Conservation (phyloP, 768 basidiomycete genomes). For the Rhizopogon roseolus region DNA sequence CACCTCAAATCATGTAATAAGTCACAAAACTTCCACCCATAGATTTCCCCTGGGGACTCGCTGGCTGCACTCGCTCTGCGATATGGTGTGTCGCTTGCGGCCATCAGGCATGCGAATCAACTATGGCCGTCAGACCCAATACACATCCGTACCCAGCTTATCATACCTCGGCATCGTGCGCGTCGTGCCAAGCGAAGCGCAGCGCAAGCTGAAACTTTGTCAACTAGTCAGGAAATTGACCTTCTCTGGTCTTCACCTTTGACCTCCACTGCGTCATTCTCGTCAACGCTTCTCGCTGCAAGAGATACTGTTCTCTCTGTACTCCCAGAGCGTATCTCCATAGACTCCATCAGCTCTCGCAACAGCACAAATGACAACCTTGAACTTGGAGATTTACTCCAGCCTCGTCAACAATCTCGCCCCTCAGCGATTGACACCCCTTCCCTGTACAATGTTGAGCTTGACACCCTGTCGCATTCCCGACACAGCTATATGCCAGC, state of each 20-base stretch:
- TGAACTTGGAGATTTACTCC: conserved; percentile 18
- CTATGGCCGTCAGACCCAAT: conserved; percentile 93
- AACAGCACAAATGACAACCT: conserved; percentile 23
- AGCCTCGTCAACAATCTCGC: neutral
- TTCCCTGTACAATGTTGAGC: neutral
- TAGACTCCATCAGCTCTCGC: conserved; percentile 25
- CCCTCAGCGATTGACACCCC: neutral
- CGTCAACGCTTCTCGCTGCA: conserved; percentile 15
- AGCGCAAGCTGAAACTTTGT: neutral
- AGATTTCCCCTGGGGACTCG: conserved; percentile 76
- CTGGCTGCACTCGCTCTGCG: conserved; percentile 84
- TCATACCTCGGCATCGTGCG: conserved; percentile 50
- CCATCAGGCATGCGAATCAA: conserved; percentile 84
- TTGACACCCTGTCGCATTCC: neutral
- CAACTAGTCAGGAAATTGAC: neutral
- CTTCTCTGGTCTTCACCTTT: neutral
- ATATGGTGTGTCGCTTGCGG: conserved; percentile 81
- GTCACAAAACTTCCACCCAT: neutral
- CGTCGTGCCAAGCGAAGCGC: conserved; percentile 4
- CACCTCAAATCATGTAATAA: neutral
- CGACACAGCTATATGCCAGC: neutral
- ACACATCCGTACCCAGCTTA: conserved; percentile 77
- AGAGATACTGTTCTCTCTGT: conserved; percentile 18
- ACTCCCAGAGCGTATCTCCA: conserved; percentile 23
- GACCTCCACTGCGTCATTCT: conserved; percentile 5